Conservation (phyloP, 257 asterid genomes). For the Hygrophila difformis region DNA sequence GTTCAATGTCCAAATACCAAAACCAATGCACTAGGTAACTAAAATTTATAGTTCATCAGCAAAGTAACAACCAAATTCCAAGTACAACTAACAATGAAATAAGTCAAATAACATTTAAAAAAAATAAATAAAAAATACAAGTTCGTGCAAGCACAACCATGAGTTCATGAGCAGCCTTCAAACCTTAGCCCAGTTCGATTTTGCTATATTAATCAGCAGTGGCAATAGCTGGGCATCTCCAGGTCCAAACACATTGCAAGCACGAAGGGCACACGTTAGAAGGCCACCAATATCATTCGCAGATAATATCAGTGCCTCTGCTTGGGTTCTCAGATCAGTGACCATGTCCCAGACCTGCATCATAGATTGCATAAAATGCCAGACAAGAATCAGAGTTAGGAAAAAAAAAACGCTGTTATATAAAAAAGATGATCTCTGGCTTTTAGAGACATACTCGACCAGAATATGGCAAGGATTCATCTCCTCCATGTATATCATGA, state of each 20-base stretch:
- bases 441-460: conserved; percentile 45
- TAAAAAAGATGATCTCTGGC: conserved; percentile 10
- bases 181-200: conserved; percentile 79
- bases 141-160: background rate
- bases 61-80: conserved; percentile 10
- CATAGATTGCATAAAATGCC: conserved; percentile 13
- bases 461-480: conserved; percentile 73
- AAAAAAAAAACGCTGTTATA: too few relatives aligned
- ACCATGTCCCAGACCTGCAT: conserved; percentile 59
- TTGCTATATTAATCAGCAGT: conserved; percentile 48
- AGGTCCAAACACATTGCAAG: conserved; percentile 81
- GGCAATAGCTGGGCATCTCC: conserved; percentile 66
- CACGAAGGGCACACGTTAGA: conserved; percentile 79
- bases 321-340: conserved; percentile 81
- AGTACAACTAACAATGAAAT: too few relatives aligned
- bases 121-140: background rate
- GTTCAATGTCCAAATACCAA: conserved; percentile 12
- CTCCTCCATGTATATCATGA: conserved; percentile 46
- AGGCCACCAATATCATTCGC: conserved; percentile 75
- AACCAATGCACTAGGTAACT: too few relatives aligned
- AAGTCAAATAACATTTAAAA: conserved; percentile 9
- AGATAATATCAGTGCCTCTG: conserved; percentile 67
- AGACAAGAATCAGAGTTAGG: conserved; percentile 8
- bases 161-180: conserved; percentile 22
- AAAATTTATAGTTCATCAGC: conserved; percentile 1